phyloP scores from a whole-genome alignment of 306 rosid genomes.

The Vicia villosa region DNA sequence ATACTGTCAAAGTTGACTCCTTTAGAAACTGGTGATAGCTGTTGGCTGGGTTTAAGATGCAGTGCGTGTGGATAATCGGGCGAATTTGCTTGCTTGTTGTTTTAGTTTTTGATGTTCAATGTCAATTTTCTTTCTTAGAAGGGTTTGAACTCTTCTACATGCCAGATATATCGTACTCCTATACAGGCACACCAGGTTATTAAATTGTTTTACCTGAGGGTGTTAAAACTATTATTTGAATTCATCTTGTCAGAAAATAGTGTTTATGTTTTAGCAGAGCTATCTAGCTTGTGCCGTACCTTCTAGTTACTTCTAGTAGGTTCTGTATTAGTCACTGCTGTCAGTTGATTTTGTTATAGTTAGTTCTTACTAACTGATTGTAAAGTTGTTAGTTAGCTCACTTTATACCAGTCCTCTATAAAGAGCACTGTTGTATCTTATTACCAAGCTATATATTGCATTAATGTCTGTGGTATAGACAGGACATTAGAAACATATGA shows the following conservation, averaged over 20 bases:
- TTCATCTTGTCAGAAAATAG: neutral
- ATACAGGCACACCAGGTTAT: conserved; percentile 17
- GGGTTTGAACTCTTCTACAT: conserved; percentile 12
- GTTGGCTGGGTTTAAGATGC: conserved; percentile 26
- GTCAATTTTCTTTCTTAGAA: conserved; percentile 25
- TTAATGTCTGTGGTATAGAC: conserved; percentile 2
- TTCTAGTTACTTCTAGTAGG: neutral
- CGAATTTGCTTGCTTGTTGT: neutral
- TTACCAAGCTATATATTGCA: neutral
- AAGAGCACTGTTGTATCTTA: neutral
- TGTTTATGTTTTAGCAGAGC: neutral
- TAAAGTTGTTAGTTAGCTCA: neutral
- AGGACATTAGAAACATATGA: neutral
- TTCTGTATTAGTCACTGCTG: neutral
- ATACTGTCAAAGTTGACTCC: conserved; percentile 32
- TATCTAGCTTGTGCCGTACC: neutral
- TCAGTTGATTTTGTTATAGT: neutral
- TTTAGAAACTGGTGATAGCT: conserved; percentile 10
- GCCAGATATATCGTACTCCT: neutral
- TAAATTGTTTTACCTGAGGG: conserved; percentile 7
- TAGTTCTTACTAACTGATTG: conserved; percentile 3
- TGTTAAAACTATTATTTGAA: neutral
- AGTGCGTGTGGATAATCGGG: neutral
- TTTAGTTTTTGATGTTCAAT: neutral
- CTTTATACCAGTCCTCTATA: neutral